Percentiles rank a stretch among this genome's conserved stretches.
These are phyloP conservation scores for Trichoderma guizhouense DNA, from an alignment of 2,329 filamentous ascomycete genomes.

Conservation along the genomic window DNA sequence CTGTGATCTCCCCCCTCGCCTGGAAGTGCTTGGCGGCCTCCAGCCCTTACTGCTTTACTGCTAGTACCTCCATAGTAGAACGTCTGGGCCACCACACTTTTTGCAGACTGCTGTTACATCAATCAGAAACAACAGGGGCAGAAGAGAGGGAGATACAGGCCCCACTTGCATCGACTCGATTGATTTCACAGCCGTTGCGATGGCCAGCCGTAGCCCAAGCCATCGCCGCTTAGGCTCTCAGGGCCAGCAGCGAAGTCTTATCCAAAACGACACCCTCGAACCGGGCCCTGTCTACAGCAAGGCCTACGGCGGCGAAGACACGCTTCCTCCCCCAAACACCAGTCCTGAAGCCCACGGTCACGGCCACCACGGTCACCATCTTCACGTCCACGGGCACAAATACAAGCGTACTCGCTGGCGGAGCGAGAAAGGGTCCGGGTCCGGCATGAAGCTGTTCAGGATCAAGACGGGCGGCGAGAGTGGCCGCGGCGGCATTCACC, in stretches of 20 bases:
- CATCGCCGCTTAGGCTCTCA: slow-evolving; percentile 9
- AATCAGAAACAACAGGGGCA: background rate
- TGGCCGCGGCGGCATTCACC: slow-evolving; percentile 42
- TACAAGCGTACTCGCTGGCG: slow-evolving; percentile 4
- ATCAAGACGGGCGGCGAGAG: slow-evolving; percentile 40
- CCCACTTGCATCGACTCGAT: slow-evolving; percentile 2
- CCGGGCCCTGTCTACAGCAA: background rate
- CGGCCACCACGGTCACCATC: background rate
- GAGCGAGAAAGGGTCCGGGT: background rate
- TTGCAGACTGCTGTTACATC: background rate
- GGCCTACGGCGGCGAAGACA: background rate
- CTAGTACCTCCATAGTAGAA: background rate
- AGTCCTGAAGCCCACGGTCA: background rate
- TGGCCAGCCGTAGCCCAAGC: background rate
- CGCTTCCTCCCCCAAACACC: background rate
- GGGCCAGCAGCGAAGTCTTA: background rate
- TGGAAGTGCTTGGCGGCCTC: background rate
- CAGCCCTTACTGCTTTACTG: background rate
- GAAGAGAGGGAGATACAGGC: background rate
- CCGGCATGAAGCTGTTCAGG: background rate
- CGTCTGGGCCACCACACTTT: background rate
- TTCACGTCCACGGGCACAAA: background rate
- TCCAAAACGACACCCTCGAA: background rate
- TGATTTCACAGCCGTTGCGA: background rate
- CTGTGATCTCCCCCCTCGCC: background rate